These are phyloP conservation scores for Hirsutella rhossiliensis DNA, from an alignment of 2,329 filamentous ascomycete genomes.

Conservation along the genomic window DNA sequence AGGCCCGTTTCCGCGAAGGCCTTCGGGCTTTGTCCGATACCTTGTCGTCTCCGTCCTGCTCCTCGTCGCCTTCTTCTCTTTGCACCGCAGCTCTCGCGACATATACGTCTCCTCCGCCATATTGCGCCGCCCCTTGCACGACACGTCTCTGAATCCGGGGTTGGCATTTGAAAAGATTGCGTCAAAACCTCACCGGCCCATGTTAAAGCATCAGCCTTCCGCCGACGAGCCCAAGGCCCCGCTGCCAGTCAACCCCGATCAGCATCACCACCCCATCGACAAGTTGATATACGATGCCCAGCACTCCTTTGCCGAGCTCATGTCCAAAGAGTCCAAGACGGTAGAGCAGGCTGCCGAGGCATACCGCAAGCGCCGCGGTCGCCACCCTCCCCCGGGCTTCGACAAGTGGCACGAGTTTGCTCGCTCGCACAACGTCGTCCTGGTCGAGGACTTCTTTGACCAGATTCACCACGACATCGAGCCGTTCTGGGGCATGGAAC, in stretches of 20 bases:
- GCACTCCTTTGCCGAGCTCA: slow-evolving; percentile 23
- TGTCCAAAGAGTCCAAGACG: slow-evolving; percentile 33
- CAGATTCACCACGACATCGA: slow-evolving; percentile 50
- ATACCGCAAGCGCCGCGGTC: slow-evolving; percentile 45
- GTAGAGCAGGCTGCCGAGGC: slow-evolving; percentile 41
- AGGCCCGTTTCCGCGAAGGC: slow-evolving; percentile 8
- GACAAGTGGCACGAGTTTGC: slow-evolving; percentile 48
- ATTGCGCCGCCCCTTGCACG: not conserved
- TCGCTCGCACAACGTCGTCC: slow-evolving; percentile 34
- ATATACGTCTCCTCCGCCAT: not conserved
- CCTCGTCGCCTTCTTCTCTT: slow-evolving; percentile 17
- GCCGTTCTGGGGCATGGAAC: slow-evolving; percentile 42
- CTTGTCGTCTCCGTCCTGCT: slow-evolving; percentile 23
- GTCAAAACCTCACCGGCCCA: not conserved
- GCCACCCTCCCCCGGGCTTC: slow-evolving; percentile 52
- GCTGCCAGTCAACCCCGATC: slow-evolving; percentile 1
- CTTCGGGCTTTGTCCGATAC: slow-evolving; percentile 30
- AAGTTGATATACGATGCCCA: slow-evolving; percentile 34
- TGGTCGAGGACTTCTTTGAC: slow-evolving; percentile 53
- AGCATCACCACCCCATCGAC: slow-evolving; percentile 37
- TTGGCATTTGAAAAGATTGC: not conserved
- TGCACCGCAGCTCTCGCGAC: slow-evolving; percentile 11
- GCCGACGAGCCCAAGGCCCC: slow-evolving; percentile 1
- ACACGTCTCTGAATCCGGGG: not conserved
- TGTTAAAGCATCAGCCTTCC: not conserved